phyloP scores from a whole-genome alignment of 352 stramenopile species.

The Globisporangium cystogenes region DNA sequence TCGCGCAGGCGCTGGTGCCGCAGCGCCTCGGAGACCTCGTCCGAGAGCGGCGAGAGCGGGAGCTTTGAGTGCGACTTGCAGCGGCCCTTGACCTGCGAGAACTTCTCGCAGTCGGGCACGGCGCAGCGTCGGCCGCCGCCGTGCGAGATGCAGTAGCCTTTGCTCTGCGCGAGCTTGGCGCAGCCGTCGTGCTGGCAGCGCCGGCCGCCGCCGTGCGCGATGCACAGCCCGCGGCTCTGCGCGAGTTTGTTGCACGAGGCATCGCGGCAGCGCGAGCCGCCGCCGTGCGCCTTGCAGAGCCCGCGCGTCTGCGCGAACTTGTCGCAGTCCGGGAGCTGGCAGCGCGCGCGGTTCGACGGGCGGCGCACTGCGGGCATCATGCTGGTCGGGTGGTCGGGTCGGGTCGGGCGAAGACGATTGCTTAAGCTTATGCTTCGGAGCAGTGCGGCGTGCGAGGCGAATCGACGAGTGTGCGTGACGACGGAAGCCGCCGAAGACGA shows the following conservation, averaged over 20 bases:
- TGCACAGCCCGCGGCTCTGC: conserved; percentile 80
- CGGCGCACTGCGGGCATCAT: conserved; percentile 28
- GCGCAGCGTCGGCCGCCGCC: conserved; percentile 69
- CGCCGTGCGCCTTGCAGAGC: conserved; percentile 81
- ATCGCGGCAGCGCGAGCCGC: conserved; percentile 73
- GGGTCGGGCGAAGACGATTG: conserved; percentile 11
- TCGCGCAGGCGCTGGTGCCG: conserved; percentile 15
- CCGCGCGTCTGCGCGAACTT: conserved; percentile 83
- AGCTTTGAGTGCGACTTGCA: conserved; percentile 87
- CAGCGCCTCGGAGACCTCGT: conserved; percentile 10
- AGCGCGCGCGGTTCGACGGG: conserved; percentile 71
- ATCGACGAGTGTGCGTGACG: conserved; percentile 24
- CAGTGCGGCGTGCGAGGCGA: conserved; percentile 19
- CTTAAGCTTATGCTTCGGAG: conserved; percentile 6
- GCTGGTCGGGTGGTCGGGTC: conserved; percentile 6
- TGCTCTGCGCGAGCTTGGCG: conserved; percentile 72
- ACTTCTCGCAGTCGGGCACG: conserved; percentile 77
- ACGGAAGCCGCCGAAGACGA: neutral
- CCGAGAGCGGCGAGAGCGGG: conserved; percentile 14
- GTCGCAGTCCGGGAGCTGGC: conserved; percentile 63
- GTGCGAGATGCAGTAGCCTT: conserved; percentile 81
- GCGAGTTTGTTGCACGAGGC: conserved; percentile 76
- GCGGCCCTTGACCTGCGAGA: conserved; percentile 82
- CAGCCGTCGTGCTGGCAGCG: conserved; percentile 69
- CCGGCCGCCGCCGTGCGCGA: conserved; percentile 73